Evolutionary conservation across 2,329 filamentous ascomycete species (phyloP), one percentile per base, ranked within the genome.

Genomic region (Fusarium nisikadoi): DNA sequence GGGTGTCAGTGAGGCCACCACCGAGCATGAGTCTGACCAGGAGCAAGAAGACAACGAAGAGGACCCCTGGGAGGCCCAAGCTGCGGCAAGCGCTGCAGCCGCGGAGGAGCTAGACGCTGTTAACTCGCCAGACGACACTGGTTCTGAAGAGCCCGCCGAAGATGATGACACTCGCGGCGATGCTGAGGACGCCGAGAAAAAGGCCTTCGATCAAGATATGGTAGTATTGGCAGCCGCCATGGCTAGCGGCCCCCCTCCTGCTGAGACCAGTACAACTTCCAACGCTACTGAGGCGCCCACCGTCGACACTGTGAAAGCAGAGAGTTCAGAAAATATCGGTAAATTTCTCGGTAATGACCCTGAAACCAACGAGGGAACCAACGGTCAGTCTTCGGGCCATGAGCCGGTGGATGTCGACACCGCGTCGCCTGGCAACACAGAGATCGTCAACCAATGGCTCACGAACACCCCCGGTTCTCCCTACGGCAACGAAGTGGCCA

Each of bases 301-400:
- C 14, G 17, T 8, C 19, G 6, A 27, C 13, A n/a, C 7, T 23
- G 5, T 19, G 10, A n/a, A 33, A 53, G 23, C 10, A 17, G 49
- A 8, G 23, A 17, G 35, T 27, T 39, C 33, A 10, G 33, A 4
- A 27, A 17, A 10, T 27, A 3, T 19, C 14, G 17, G 29, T 7
- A 2, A 7, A 1, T 53, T 12, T 27, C 35, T 53, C n/a, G 17
- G 19, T 8, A 53, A 53, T n/a, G 35, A 16, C 8, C 10, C 13
- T 1, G 17, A 31, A 25, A 35, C 12, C 8, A 50, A 31, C n/a
- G 8, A 19, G n/a, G 11, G 12, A 13, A 9, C 3, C n/a, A 27
- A 11, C 1, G 5, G 7, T 16, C 19, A 27, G 33, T n/a, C 19
- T 12, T 52, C 10, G 13, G 12, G 3, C 2, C 6, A n/a, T 11